Evolutionary conservation across 1,139 yeast genomes (phyloP).

Genomic region (Saccharomyces hybrid): DNA sequence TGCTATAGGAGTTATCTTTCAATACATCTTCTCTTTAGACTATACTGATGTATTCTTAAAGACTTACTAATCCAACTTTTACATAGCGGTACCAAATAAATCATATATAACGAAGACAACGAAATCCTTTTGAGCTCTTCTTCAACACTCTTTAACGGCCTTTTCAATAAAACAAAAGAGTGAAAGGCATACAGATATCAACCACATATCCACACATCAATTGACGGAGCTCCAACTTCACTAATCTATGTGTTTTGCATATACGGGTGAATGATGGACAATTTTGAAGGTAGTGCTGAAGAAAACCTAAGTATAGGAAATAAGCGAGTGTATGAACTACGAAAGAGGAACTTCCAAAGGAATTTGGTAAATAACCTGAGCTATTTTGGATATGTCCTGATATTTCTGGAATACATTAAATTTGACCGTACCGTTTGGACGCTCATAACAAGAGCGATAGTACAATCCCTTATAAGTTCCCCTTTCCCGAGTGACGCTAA

Average conservation of each 20-base stretch:
- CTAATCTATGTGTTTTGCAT: background rate
- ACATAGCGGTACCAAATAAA: background rate
- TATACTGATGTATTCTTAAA: no score
- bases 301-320: constrained; percentile 3
- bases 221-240: background rate
- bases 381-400: constrained; percentile 22
- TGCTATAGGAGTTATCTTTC: no score
- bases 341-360: constrained; percentile 23
- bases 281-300: background rate
- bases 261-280: background rate
- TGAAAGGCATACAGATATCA: background rate
- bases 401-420: constrained; percentile 25
- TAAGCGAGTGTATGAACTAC: constrained; percentile 17
- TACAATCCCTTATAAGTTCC: constrained; percentile 30
- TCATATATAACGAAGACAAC: background rate
- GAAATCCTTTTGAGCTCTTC: background rate
- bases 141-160: background rate
- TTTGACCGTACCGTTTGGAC: constrained; percentile 23
- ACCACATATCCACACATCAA: background rate
- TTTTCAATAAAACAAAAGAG: background rate
- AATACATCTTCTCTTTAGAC: background rate
- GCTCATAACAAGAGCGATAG: constrained; percentile 19
- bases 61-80: constrained; percentile 3
- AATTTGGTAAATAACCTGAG: constrained; percentile 17
- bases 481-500: constrained; percentile 32